Percentiles rank a stretch among this genome's conserved stretches.
These are phyloP conservation scores for Marsdenia floribunda DNA, from an alignment of 257 asterid species.

Conservation along the genomic window DNA sequence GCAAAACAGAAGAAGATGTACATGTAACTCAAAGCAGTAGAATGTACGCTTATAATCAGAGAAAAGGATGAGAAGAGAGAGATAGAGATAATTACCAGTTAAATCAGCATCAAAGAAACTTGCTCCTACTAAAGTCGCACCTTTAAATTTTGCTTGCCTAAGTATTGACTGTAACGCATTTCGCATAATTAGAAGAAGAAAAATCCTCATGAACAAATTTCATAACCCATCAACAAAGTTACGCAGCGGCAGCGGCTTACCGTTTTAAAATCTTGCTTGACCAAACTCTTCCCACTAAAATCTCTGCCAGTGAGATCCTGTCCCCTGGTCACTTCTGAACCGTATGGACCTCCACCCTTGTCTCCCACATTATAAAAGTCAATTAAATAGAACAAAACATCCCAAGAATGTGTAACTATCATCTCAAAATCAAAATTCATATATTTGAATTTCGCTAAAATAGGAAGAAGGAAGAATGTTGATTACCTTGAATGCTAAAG, in stretches of 20 bases:
- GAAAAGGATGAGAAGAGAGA: neutral
- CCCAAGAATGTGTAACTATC: neutral
- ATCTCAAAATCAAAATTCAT: neutral
- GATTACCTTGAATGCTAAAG: slow-evolving; percentile 83
- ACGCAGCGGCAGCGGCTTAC: slow-evolving; percentile 18
- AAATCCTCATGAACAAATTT: neutral
- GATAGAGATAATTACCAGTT: slow-evolving; percentile 44
- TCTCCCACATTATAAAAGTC: slow-evolving; percentile 9
- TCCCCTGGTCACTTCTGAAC: slow-evolving; percentile 92
- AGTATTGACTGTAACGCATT: slow-evolving; percentile 62
- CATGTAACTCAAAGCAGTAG: neutral
- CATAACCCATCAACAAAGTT: neutral
- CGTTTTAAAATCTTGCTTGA: slow-evolving; percentile 94
- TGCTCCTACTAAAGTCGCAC: slow-evolving; percentile 87
- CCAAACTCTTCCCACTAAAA: slow-evolving; percentile 78
- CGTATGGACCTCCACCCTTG: slow-evolving; percentile 98
- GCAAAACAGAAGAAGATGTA: neutral
- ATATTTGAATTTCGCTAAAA: neutral
- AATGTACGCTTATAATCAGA: neutral
- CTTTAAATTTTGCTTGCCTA: slow-evolving; percentile 91
- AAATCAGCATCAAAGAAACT: slow-evolving; percentile 99
- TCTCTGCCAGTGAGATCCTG: slow-evolving; percentile 87
- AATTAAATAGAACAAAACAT: slow-evolving; percentile 6
- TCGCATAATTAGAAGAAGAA: neutral
- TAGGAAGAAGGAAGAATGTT: neutral